Evolutionary conservation across 495 filamentous ascomycete species (phyloP).

Genomic region (Ascobolus immersus): DNA sequence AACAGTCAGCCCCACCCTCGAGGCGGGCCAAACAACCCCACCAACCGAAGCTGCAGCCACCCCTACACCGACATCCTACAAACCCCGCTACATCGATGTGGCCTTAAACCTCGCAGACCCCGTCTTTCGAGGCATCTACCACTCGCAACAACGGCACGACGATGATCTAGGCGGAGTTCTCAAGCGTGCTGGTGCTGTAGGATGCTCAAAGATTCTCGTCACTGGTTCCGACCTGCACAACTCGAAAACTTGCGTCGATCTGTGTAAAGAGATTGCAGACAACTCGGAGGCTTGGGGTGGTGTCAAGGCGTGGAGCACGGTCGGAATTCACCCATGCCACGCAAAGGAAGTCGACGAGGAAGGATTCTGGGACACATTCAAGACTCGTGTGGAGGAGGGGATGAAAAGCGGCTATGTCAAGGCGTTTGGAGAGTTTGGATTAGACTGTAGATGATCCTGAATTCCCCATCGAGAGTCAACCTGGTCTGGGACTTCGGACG

Average conservation of each 20-base stretch:
- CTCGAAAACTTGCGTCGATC: too few species aligned
- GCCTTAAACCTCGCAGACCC: conserved; percentile 87
- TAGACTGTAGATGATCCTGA: conserved; percentile 48
- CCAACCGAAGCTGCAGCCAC: too few species aligned
- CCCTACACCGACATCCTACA: too few species aligned
- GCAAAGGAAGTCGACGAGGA: conserved; percentile 37
- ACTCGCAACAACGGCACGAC: too few species aligned
- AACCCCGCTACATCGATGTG: conserved; percentile 20
- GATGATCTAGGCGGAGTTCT: conserved; percentile 56
- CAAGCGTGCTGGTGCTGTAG: conserved; percentile 43
- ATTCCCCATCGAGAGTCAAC: too few species aligned
- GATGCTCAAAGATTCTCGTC: conserved; percentile 71
- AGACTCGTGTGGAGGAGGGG: conserved; percentile 26
- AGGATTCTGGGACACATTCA: conserved; percentile 31
- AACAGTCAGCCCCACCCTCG: too few species aligned
- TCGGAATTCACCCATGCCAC: conserved; percentile 81
- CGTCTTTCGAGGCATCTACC: conserved; percentile 60
- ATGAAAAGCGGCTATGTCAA: conserved; percentile 29
- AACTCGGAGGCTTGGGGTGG: too few species aligned
- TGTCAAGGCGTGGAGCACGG: conserved; percentile 72
- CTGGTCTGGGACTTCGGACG: too few species aligned
- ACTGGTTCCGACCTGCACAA: conserved; percentile 74
- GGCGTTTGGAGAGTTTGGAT: conserved; percentile 84
- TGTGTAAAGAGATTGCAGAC: too few species aligned
- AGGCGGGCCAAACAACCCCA: too few species aligned